Conservation (phyloP, 2,329 filamentous ascomycete genomes). For the Xylariaceae sp. region DNA sequence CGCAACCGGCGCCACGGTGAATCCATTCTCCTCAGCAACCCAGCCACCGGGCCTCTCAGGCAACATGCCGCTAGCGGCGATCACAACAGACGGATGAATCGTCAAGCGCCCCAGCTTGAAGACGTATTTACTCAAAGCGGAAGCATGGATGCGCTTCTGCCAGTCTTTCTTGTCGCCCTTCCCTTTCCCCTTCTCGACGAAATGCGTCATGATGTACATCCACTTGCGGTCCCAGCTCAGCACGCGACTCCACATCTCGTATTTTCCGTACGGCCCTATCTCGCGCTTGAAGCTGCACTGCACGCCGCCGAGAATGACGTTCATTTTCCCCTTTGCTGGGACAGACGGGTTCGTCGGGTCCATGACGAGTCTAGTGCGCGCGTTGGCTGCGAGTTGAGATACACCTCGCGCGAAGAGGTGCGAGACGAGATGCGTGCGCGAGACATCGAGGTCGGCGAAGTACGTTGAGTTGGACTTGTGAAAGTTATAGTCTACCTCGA, state of each 20-base stretch:
- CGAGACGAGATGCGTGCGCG: conserved; percentile 75
- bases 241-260: conserved; percentile 70
- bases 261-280: conserved; percentile 64
- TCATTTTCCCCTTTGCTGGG: conserved; percentile 50
- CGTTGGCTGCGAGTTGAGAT: conserved; percentile 47
- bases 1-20: conserved; percentile 14
- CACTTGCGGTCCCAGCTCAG: conserved; percentile 78
- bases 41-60: conserved; percentile 68
- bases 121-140: conserved; percentile 74
- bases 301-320: conserved; percentile 68
- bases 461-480: conserved; percentile 85
- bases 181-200: conserved; percentile 60
- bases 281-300: conserved; percentile 71
- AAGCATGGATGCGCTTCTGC: conserved; percentile 65
- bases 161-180: conserved; percentile 47
- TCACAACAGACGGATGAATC: conserved; percentile 72
- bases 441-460: conserved; percentile 80
- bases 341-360: conserved; percentile 42
- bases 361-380: conserved; percentile 45
- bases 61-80: conserved; percentile 68
- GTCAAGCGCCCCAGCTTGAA: conserved; percentile 80
- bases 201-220: conserved; percentile 73
- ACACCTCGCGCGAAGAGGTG: conserved; percentile 61
- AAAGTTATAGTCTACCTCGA: conserved; percentile 83
- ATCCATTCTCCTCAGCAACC: conserved; percentile 39